Conservation (phyloP, 352 stramenopile species). For the Aphanomyces stellatus region DNA sequence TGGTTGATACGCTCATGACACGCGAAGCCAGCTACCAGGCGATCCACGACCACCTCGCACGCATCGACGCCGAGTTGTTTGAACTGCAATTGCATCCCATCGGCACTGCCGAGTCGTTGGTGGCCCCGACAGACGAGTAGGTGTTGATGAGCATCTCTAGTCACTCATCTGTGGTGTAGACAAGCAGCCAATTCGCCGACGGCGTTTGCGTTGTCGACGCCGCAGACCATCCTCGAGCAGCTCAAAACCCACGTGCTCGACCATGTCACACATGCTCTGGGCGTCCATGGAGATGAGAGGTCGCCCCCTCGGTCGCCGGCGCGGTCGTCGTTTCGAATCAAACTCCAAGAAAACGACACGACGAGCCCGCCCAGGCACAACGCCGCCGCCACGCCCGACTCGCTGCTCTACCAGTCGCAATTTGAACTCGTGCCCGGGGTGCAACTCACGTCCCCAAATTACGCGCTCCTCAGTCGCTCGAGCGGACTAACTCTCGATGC, state of each 20-base stretch:
- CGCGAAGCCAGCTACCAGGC: not conserved
- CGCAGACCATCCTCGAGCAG: not conserved
- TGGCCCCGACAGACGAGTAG: too few species aligned
- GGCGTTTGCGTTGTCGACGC: not conserved
- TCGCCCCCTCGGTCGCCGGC: not conserved
- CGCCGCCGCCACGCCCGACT: not conserved
- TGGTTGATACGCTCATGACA: conserved; percentile 7
- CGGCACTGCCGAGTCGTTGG: too few species aligned
- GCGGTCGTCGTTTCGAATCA: not conserved
- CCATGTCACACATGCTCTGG: not conserved
- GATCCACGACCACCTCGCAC: not conserved
- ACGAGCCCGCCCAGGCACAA: too few species aligned
- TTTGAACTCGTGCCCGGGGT: not conserved
- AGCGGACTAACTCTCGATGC: conserved; percentile 26
- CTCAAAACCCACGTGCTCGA: conserved; percentile 1
- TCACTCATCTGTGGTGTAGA: too few species aligned
- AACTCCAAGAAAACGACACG: too few species aligned
- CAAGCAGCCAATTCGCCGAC: too few species aligned
- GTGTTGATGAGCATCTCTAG: too few species aligned
- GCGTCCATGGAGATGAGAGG: not conserved
- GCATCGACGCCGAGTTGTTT: not conserved
- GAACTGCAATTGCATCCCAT: not conserved
- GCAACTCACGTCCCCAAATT: conserved; percentile 41
- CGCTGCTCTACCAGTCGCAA: conserved; percentile 22
- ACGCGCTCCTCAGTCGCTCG: not conserved